Evolutionary conservation across 441 rosid species (phyloP), one percentile per base, ranked within the genome.

Genomic region (Aleurites moluccanus): DNA sequence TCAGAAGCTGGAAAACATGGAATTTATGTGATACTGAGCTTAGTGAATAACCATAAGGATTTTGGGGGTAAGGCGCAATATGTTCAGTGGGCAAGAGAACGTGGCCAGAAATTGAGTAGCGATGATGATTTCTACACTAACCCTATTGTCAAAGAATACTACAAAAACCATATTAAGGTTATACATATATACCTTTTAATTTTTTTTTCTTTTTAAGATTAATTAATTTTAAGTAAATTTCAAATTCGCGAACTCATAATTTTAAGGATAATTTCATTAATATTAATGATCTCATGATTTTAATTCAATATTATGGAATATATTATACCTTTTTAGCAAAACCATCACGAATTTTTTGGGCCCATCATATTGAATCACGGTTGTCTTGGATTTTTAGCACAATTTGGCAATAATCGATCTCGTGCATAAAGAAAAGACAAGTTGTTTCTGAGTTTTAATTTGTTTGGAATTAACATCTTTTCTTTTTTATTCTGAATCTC

Each of bases 101-200:
- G 80, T 40, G 94, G 91, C 4, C 90, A 83, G 66, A 69, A 83
- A 33, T 25, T 87, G 62, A 60, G 81, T 10, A 71, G 75, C 21
- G 87, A 88, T 28, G 94, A 90, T 56, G 92, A 86, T 9, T 90
- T 90, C 83, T 90, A 85, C 68, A 80, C 88, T 20, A 86, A 83
- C 72, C 70, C 88, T 57, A 73, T 80, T 6, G 86, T 86, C 53
- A 90, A 86, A 73, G 79, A 56, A 45, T 90, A 77, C 64, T 90
- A 88, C 81, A 88, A 85, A 81, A 90, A 86, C 80, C 95, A 90
- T 79, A 77, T 88, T 77, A 80, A 80, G 88, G 95, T 87, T 57
- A 10, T 21, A 0, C 35, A 9, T 23, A 4, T 47, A 20, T 14
- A 47, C 55, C 2, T 25, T 33, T 35, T 13, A 40, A 67, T 30